These are phyloP conservation scores for Boletus subcaerulescens DNA, from an alignment of 768 basidiomycete genomes.

Conservation along the genomic window DNA sequence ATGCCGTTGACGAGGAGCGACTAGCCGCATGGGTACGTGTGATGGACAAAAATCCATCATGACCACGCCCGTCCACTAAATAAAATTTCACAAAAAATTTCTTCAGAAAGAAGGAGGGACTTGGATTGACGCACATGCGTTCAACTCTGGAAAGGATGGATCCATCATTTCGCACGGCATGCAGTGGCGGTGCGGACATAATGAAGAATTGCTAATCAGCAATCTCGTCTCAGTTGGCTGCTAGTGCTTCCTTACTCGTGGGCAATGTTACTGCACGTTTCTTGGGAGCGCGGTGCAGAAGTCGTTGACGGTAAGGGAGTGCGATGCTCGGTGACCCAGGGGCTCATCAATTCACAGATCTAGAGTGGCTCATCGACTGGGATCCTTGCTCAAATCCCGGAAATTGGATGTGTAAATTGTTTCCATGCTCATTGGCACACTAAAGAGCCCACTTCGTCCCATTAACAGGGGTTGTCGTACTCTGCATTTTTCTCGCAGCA, in stretches of 20 bases:
- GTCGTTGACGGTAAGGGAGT: conserved; percentile 13
- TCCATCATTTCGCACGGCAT: conserved; percentile 25
- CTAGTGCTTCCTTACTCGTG: conserved; percentile 23
- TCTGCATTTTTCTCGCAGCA: conserved; percentile 26
- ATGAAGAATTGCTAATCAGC: conserved; percentile 25
- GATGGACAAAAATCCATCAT: conserved; percentile 3
- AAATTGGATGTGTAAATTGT: conserved; percentile 23
- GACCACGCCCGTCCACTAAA: not conserved
- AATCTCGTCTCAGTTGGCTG: conserved; percentile 28
- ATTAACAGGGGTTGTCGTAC: conserved; percentile 12
- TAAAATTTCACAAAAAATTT: not conserved
- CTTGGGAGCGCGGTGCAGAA: conserved; percentile 22
- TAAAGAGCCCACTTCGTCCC: conserved; percentile 1
- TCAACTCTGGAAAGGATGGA: conserved; percentile 13
- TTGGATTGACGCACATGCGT: conserved; percentile 25
- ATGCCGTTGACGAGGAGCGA: conserved; percentile 12
- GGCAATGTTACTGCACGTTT: conserved; percentile 23
- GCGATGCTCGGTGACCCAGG: conserved; percentile 19
- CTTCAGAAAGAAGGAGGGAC: not conserved
- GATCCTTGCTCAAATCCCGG: conserved; percentile 21
- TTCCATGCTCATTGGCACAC: conserved; percentile 6
- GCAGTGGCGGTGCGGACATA: conserved; percentile 28
- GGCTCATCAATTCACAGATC: conserved; percentile 12
- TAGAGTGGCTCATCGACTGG: conserved; percentile 10
- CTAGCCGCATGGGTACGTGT: conserved; percentile 6